Evolutionary conservation across 768 basidiomycete genomes (phyloP).

Genomic region (Calocybe cyanea): DNA sequence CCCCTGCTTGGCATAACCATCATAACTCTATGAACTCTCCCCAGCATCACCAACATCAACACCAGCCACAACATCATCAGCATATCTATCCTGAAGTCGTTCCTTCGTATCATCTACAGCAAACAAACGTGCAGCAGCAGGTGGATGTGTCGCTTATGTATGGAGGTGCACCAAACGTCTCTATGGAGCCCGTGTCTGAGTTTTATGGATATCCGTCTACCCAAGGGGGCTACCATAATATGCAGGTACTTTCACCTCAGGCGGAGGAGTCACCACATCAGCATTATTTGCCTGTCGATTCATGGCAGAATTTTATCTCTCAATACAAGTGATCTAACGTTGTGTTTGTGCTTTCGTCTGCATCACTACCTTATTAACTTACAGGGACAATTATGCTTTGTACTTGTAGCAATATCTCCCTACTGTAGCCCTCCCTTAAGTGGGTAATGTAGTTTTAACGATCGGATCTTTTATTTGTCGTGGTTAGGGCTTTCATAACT

Average conservation of each 20-base stretch:
- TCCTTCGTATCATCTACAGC: conserved; percentile 17
- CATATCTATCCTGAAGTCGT: conserved; percentile 24
- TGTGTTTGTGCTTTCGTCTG: neutral
- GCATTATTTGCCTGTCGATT: conserved; percentile 33
- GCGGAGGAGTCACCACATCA: conserved; percentile 29
- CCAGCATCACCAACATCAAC: conserved; percentile 17
- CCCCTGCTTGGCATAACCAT: conserved; percentile 27
- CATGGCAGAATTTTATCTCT: conserved; percentile 47
- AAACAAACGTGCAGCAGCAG: conserved; percentile 15
- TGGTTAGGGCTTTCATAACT: conserved; percentile 18
- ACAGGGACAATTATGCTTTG: conserved; percentile 10
- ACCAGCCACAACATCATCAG: conserved; percentile 32
- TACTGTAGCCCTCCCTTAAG: conserved; percentile 6
- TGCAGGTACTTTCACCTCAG: conserved; percentile 22
- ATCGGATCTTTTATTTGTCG: conserved; percentile 26
- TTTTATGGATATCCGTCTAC: conserved; percentile 29
- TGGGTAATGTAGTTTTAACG: too few relatives aligned
- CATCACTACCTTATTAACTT: conserved; percentile 7
- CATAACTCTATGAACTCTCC: conserved; percentile 22
- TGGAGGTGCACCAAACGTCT: conserved; percentile 17
- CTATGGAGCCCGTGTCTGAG: conserved; percentile 26
- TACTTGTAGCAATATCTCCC: conserved; percentile 17
- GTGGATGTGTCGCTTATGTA: conserved; percentile 16
- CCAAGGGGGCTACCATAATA: conserved; percentile 16
- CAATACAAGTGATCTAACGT: conserved; percentile 30